Evolutionary conservation across 2,329 filamentous ascomycete species (phyloP).

Genomic region (Trichoderma pleuroti): DNA sequence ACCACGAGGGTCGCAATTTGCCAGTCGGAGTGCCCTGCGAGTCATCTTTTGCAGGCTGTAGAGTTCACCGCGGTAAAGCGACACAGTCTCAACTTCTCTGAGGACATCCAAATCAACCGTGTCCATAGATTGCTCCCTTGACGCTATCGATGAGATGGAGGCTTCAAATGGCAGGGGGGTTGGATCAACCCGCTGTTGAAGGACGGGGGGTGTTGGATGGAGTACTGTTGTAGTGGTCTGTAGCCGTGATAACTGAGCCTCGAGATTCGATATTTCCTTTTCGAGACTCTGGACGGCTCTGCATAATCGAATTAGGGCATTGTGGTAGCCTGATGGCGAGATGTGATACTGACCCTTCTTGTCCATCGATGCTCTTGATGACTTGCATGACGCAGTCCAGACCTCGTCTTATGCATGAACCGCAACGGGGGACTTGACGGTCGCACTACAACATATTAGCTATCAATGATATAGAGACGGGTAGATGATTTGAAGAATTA

Average conservation of each 20-base stretch:
- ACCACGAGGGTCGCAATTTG: not conserved
- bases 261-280: conserved; percentile 7
- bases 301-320: not conserved
- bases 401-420: conserved; percentile 8
- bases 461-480: not conserved
- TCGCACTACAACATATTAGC: not conserved
- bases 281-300: conserved; percentile 2
- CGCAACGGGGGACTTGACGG: conserved; percentile 6
- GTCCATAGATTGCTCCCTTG: not conserved
- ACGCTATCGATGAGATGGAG: not conserved
- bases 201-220: not conserved
- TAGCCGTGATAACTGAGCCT: conserved; percentile 8
- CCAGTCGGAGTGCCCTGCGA: not conserved
- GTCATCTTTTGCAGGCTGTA: not conserved
- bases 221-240: not conserved
- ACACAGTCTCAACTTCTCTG: not conserved
- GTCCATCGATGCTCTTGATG: not conserved
- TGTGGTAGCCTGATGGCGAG: not conserved
- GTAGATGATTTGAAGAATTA: not conserved
- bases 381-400: conserved; percentile 13
- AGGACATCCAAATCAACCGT: not conserved
- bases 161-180: not conserved
- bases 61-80: not conserved
- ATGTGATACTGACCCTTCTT: conserved; percentile 12
- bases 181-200: not conserved